Evolutionary conservation across 768 basidiomycete genomes (phyloP).

Genomic region (Solioccasus polychromus): DNA sequence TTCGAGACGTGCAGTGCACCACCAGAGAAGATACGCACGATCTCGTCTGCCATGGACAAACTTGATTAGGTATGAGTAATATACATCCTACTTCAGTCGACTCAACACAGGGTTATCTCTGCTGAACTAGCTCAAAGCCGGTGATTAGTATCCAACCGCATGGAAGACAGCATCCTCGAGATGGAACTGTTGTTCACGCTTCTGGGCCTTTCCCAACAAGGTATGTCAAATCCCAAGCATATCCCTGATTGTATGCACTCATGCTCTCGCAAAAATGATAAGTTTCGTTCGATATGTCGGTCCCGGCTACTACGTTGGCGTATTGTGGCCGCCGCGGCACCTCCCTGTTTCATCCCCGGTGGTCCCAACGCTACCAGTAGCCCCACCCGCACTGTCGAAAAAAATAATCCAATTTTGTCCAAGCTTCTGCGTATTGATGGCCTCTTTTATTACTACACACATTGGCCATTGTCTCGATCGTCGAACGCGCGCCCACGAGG

Average conservation of each 20-base stretch:
- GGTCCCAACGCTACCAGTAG: slow-evolving; percentile 37
- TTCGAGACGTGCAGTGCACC: slow-evolving; percentile 97
- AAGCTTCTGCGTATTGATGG: no score
- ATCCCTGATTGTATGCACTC: no score
- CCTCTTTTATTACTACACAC: no score
- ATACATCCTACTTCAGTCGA: neutral
- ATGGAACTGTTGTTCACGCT: slow-evolving; percentile 84
- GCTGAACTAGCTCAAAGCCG: slow-evolving; percentile 64
- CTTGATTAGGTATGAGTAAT: slow-evolving; percentile 76
- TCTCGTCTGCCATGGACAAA: slow-evolving; percentile 97
- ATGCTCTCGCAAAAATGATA: slow-evolving; percentile 28
- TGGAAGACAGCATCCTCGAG: slow-evolving; percentile 80
- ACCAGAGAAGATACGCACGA: slow-evolving; percentile 80
- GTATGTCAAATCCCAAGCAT: slow-evolving; percentile 37
- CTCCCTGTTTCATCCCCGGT: slow-evolving; percentile 69
- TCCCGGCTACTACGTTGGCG: slow-evolving; percentile 97
- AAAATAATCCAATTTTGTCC: no score
- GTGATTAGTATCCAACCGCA: slow-evolving; percentile 70
- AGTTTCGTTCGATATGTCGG: slow-evolving; percentile 98
- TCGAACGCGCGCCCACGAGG: no score
- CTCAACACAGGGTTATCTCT: slow-evolving; percentile 65
- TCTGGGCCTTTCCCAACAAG: slow-evolving; percentile 79
- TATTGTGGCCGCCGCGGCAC: slow-evolving; percentile 93
- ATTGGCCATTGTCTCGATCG: no score
- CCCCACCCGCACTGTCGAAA: slow-evolving; percentile 32